Base-by-base conservation (phyloP, 2,329 filamentous ascomycete genomes). In the Ustulina deusta region DNA sequence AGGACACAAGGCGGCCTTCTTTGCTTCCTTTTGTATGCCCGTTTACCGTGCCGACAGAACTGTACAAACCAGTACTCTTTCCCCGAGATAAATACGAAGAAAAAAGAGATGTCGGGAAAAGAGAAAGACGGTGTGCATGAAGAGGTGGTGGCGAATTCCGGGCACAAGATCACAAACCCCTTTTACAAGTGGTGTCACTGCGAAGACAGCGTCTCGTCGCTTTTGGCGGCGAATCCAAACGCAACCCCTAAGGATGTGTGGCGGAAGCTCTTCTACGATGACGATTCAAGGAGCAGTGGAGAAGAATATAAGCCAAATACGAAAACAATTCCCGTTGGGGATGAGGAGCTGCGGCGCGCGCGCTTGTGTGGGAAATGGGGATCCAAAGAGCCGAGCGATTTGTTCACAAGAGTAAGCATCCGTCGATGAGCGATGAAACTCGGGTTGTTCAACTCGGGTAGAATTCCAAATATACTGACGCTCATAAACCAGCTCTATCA, bases 301-400 rank as follows among this genome's bases (percentile, higher is more conserved):
- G 32, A 69, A 13, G 52, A 65, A 5, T 42, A 75, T 48, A 67
- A 56, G 20, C 63, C 42, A 34, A 71, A 71, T n/a, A 73, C 72
- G 7, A 69, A 70, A 2, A 72, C 71, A 59, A 73, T 62, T 22
- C 74, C 65, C 61, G 64, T 71, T 38, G 52, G 49, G 15, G 63
- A 77, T 1, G 81, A 85, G 55, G 84, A 86, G 34, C 75, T 91
- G 29, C 78, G 86, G 44, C 83, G 81, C 51, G 89, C 89, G 1
- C 79, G 80, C 7, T 75, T 83, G 63, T 93, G 91, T 75, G 91
- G 91, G 1, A 88, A 86, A 60, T 94, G 91, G 87, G 91, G 90
- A 0, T 75, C 83, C 0, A 83, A 84, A 1, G 78, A 83, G 59
- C 92, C 91, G 0, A 91, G 89, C 69, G 84, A 89, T 17, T 79